Base-by-base conservation (phyloP, 176 grass and related monocot species). In the Chloris gayana region DNA sequence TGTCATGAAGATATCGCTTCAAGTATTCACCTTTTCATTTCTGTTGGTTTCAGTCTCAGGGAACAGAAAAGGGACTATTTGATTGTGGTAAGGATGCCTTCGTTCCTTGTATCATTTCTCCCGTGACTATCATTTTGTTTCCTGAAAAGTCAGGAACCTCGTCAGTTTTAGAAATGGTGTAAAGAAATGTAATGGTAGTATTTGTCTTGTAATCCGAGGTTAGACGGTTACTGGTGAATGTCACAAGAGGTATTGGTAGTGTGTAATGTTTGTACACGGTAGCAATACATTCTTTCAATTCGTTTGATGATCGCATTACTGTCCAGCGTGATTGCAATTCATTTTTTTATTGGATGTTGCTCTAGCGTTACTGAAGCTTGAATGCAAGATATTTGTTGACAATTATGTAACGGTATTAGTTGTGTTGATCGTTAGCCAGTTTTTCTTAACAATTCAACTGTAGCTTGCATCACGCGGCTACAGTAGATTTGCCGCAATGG, bases 61-160 rank as follows among this genome's bases (percentile, higher is more conserved):
- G 26, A 61, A 70, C n/a, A 58, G 15, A 32, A 71, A 68, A 46
- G 17, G 73, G 69, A 24, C 19, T 13, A 13, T 84, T 78, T 79
- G 49, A 58, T 32, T 18, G 29, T n/a, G 24, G 0, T 13, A 67
- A 60, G 46, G 38, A 69, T 64, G 27, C 15, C 3, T 1, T 6
- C 39, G 57, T 86, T 51, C 38, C 46, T 68, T 41, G 25, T n/a
- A 75, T 67, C 19, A 80, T 80, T 61, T 78, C 30, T 46, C 74
- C 41, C 0, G 4, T 50, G 35, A 69, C 46, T 68, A 57, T 15
- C 39, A 49, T 69, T 78, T 65, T 84, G 57, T 72, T 95, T 92
- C 85, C 75, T 80, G 73, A 79, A 84, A 92, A 90, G 82, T 88
- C 42, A 68, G 81, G 82, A 88, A 35, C 27, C 44, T 67, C 5